Conservation (phyloP, 2,329 filamentous ascomycete species). For the Aphanocladium album region DNA sequence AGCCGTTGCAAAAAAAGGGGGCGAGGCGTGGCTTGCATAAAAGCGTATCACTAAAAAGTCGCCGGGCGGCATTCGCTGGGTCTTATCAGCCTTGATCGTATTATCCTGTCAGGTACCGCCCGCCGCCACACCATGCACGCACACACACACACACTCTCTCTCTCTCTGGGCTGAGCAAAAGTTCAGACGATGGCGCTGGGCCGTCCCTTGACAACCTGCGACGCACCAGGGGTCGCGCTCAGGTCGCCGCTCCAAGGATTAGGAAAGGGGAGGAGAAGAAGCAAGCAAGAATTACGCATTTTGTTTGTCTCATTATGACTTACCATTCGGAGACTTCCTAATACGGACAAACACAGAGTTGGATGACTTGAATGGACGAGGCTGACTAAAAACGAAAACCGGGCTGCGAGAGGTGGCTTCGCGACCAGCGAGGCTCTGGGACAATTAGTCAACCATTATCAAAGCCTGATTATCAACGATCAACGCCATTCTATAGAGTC, state of each 20-base stretch:
- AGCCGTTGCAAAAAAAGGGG: neutral
- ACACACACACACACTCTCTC: too few relatives aligned
- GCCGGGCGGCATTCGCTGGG: neutral
- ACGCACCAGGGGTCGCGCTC: neutral
- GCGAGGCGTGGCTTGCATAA: constrained; percentile 2
- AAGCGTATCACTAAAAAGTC: neutral
- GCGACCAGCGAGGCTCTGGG: neutral
- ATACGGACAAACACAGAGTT: neutral
- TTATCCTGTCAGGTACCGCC: neutral
- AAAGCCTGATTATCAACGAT: neutral
- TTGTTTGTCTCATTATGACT: neutral
- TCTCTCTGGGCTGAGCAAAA: neutral
- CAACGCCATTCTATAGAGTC: neutral
- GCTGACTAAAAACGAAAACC: neutral
- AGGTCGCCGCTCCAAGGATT: neutral
- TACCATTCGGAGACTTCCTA: neutral
- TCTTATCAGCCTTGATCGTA: neutral
- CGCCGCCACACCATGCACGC: neutral
- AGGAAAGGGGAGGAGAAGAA: neutral
- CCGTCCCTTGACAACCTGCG: neutral
- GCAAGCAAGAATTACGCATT: neutral
- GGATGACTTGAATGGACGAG: neutral
- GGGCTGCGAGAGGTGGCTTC: neutral
- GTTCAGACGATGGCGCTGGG: neutral
- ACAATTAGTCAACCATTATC: neutral